A percentile compares a stretch with the other conserved stretches of the same genome.
phyloP scores from a whole-genome alignment of 169 alveolate species.

The Plasmodium gonderi region DNA sequence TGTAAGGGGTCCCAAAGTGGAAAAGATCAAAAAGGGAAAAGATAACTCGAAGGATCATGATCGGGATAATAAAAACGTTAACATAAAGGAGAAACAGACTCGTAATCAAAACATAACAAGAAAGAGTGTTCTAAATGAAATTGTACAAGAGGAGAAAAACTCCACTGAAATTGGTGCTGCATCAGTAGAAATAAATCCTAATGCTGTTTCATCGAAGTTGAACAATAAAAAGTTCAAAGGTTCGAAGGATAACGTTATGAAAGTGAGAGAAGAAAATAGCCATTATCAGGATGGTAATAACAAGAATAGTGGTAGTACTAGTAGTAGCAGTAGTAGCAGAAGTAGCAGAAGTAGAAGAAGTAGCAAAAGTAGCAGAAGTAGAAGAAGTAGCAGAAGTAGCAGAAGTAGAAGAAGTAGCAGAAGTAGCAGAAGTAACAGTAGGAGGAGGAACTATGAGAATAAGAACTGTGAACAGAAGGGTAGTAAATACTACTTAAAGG shows the following conservation, averaged over 20 bases:
- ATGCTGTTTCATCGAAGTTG: background rate
- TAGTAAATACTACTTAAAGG: conserved; percentile 17
- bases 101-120: background rate
- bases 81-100: background rate
- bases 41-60: background rate
- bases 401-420: no score
- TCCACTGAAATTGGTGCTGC: no score
- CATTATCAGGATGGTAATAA: no score
- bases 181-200: background rate
- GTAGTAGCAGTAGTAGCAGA: background rate
- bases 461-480: background rate
- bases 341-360: background rate
- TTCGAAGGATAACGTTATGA: background rate
- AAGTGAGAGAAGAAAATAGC: no score
- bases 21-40: background rate
- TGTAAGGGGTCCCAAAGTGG: background rate
- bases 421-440: background rate
- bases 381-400: no score
- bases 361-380: no score
- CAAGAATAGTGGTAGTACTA: no score
- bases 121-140: background rate
- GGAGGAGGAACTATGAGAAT: background rate
- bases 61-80: background rate
- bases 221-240: background rate
- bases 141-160: no score